These are phyloP conservation scores for Fomitopsis palustris DNA, from an alignment of 1,284 basidiomycete genomes.

Conservation along the genomic window DNA sequence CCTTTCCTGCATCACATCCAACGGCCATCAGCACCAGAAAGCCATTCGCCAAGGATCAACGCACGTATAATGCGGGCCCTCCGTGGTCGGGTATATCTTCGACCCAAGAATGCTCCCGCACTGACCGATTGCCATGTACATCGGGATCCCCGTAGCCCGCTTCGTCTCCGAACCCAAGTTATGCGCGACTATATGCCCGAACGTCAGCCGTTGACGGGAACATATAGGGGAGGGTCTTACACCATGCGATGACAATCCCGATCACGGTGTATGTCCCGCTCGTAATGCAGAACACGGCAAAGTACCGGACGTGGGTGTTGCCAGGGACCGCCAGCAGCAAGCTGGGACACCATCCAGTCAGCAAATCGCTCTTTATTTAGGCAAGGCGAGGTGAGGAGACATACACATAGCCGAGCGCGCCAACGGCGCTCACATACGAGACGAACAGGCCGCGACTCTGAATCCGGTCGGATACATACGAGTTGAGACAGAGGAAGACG, in stretches of 20 bases:
- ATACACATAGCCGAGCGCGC: slow-evolving; percentile 65
- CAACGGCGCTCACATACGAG: slow-evolving; percentile 43
- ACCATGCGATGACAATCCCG: slow-evolving; percentile 69
- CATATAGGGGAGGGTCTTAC: slow-evolving; percentile 35
- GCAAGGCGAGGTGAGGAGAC: slow-evolving; percentile 21
- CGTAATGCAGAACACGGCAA: slow-evolving; percentile 68
- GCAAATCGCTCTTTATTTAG: neutral
- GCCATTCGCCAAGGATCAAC: slow-evolving; percentile 8
- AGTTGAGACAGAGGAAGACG: slow-evolving; percentile 59
- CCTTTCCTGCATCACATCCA: slow-evolving; percentile 45
- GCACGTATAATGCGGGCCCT: slow-evolving; percentile 63
- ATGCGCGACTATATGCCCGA: slow-evolving; percentile 48
- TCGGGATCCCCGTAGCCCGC: slow-evolving; percentile 68
- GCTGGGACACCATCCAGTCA: slow-evolving; percentile 24
- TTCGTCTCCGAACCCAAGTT: slow-evolving; percentile 79
- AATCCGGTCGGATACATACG: slow-evolving; percentile 66
- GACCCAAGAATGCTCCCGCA: slow-evolving; percentile 70
- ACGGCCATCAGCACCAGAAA: neutral
- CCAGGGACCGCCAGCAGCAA: slow-evolving; percentile 45
- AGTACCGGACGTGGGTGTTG: slow-evolving; percentile 55
- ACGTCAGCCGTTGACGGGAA: neutral
- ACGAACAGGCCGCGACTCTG: slow-evolving; percentile 70
- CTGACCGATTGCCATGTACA: slow-evolving; percentile 77
- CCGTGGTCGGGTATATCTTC: slow-evolving; percentile 62
- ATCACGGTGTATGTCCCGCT: slow-evolving; percentile 68